Conservation (phyloP, 768 basidiomycete genomes). For the Suillus discolor region DNA sequence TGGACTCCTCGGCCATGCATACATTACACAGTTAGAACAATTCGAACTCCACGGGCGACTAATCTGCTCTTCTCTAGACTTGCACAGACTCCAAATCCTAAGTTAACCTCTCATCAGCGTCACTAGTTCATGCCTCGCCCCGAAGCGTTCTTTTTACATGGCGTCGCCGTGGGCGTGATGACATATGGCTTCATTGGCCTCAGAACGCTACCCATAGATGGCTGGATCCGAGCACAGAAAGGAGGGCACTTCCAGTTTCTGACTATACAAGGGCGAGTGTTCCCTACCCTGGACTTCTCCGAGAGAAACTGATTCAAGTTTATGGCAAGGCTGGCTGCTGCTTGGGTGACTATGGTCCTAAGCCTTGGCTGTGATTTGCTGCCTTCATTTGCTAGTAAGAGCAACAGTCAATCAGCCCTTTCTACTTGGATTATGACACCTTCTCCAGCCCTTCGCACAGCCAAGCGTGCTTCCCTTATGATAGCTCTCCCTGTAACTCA, state of each 20-base stretch:
- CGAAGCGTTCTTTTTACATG: slow-evolving; percentile 32
- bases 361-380: slow-evolving; percentile 44
- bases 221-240: slow-evolving; percentile 45
- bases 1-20: background rate
- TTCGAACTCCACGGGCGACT: background rate
- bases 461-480: slow-evolving; percentile 63
- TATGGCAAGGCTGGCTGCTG: slow-evolving; percentile 35
- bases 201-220: slow-evolving; percentile 18
- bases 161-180: slow-evolving; percentile 35
- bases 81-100: background rate
- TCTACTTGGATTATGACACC: background rate
- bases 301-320: background rate
- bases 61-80: background rate
- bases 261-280: slow-evolving; percentile 73
- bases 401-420: background rate
- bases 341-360: slow-evolving; percentile 44
- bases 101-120: background rate
- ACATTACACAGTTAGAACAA: background rate
- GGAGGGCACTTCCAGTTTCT: slow-evolving; percentile 74
- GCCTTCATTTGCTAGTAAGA: slow-evolving; percentile 39
- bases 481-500: slow-evolving; percentile 61
- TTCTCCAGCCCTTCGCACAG: slow-evolving; percentile 28
- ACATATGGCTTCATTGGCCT: slow-evolving; percentile 36
- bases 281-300: background rate
- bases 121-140: background rate